These are phyloP conservation scores for Lizonia empirigonia DNA, from an alignment of 2,329 filamentous ascomycete genomes.

Conservation along the genomic window DNA sequence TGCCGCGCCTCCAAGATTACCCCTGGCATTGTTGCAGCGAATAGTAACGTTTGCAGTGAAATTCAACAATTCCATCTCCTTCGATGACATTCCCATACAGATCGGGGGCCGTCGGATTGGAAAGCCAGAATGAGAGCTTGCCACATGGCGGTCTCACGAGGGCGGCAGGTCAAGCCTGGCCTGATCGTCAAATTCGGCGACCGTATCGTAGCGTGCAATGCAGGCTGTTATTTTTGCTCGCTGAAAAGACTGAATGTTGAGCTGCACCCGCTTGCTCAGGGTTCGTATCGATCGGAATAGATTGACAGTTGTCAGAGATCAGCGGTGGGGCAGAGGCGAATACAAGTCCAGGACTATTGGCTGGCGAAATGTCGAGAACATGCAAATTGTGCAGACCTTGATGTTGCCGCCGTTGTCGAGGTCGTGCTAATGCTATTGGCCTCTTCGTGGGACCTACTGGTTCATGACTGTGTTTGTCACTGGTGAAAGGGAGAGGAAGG, in stretches of 20 bases:
- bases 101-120: conserved; percentile 11
- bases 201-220: conserved; percentile 6
- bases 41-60: conserved; percentile 13
- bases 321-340: conserved; percentile 10
- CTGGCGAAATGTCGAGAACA: not conserved
- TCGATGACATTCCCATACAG: conserved; percentile 14
- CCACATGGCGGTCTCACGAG: conserved; percentile 1
- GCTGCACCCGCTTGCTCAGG: not conserved
- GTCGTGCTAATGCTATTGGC: too few relatives aligned
- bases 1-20: conserved; percentile 18
- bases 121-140: not conserved
- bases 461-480: too few relatives aligned
- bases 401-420: too few relatives aligned
- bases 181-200: not conserved
- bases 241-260: not conserved
- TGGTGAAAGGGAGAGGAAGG: too few relatives aligned
- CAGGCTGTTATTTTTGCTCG: not conserved
- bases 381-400: too few relatives aligned
- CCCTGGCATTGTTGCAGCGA: conserved; percentile 20
- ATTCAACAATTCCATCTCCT: conserved; percentile 24
- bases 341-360: not conserved
- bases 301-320: conserved; percentile 10
- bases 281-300: conserved; percentile 12
- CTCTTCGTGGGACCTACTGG: too few relatives aligned
- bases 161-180: not conserved